phyloP scores from a whole-genome alignment of 805 yeast species.

The Candida nanaspora region DNA sequence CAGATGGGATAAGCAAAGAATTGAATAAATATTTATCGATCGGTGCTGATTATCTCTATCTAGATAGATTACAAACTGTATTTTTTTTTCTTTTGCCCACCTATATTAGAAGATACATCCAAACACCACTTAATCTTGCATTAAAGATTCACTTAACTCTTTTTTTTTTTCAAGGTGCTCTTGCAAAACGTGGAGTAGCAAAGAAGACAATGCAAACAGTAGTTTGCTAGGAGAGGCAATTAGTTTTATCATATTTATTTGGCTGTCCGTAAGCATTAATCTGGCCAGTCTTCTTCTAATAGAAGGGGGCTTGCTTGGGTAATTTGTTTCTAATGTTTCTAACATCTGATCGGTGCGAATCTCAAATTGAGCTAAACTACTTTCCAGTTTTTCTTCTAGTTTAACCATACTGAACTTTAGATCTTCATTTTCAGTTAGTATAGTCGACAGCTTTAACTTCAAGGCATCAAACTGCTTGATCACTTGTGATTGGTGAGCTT shows the following conservation, averaged over 20 bases:
- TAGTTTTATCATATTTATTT: background rate
- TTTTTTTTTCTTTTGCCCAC: no score
- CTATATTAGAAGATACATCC: background rate
- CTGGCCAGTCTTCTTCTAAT: background rate
- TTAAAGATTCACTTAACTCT: no score
- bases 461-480: background rate
- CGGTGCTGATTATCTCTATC: background rate
- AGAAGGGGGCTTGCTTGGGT: background rate
- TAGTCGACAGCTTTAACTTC: background rate
- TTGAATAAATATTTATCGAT: no score
- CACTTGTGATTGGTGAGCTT: background rate
- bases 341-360: background rate
- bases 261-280: background rate
- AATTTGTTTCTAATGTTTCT: background rate
- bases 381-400: background rate
- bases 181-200: background rate
- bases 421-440: background rate
- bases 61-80: no score
- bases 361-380: background rate
- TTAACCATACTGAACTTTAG: background rate
- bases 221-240: background rate
- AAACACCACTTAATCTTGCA: background rate
- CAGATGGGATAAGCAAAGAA: no score
- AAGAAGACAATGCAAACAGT: background rate
- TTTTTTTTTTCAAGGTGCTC: background rate